phyloP scores from a whole-genome alignment of 768 basidiomycete species.

The Leucosporidium scottii region DNA sequence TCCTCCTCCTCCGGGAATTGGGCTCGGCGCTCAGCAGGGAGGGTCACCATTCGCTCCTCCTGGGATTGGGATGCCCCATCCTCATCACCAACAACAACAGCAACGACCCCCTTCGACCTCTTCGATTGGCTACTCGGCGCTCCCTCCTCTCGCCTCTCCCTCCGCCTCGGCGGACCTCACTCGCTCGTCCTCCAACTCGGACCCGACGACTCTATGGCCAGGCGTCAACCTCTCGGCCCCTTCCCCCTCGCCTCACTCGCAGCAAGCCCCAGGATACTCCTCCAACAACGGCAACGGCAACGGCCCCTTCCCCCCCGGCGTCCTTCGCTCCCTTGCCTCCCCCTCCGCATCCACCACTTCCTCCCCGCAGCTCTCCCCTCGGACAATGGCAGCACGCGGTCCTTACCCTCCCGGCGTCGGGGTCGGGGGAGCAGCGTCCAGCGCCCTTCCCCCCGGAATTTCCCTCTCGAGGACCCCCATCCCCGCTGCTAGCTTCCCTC shows the following conservation, averaged over 20 bases:
- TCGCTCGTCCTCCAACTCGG: not conserved
- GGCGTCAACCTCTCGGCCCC: constrained; percentile 3
- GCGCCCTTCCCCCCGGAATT: constrained; percentile 21
- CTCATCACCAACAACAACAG: not conserved
- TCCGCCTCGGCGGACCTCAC: not conserved
- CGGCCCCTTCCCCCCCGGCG: constrained; percentile 22
- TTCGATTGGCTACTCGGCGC: not conserved
- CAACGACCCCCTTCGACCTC: constrained; percentile 1
- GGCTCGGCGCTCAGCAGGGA: no score
- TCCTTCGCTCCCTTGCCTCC: constrained; percentile 19
- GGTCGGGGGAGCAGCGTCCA: constrained; percentile 4
- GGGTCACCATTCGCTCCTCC: not conserved
- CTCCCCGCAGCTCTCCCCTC: constrained; percentile 29
- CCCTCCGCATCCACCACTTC: constrained; percentile 15
- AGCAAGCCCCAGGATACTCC: constrained; percentile 14
- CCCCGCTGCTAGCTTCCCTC: constrained; percentile 30
- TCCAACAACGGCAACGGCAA: constrained; percentile 8
- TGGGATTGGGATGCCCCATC: constrained; percentile 4
- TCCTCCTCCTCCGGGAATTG: no score
- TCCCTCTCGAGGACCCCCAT: constrained; percentile 17
- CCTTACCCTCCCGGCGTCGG: constrained; percentile 6
- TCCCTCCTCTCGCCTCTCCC: not conserved
- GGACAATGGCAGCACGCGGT: constrained; percentile 1
- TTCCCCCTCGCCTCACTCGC: constrained; percentile 7
- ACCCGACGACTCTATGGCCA: not conserved